Percentiles rank a stretch among this genome's conserved stretches.
phyloP scores from a whole-genome alignment of 306 rosid species.

The Quercus parvula region DNA sequence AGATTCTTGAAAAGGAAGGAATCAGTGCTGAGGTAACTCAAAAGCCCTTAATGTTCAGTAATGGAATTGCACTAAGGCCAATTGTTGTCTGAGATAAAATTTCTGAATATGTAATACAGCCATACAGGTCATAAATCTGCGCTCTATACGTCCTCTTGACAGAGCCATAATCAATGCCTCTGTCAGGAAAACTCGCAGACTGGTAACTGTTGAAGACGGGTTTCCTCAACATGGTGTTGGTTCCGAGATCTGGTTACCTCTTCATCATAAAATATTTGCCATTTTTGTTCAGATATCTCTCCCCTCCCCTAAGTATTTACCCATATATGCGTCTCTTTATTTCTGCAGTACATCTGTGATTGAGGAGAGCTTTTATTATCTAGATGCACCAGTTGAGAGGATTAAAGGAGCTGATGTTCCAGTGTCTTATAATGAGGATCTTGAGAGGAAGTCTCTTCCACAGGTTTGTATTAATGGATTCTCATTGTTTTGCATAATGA shows the following conservation, averaged over 20 bases:
- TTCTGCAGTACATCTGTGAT: constrained; percentile 73
- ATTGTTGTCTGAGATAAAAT: constrained; percentile 5
- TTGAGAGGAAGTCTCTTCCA: constrained; percentile 93
- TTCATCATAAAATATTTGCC: neutral
- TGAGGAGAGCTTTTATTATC: constrained; percentile 92
- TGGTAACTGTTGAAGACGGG: constrained; percentile 96
- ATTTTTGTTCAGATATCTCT: constrained; percentile 6
- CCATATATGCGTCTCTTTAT: constrained; percentile 1
- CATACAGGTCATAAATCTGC: constrained; percentile 83
- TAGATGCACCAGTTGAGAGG: constrained; percentile 95
- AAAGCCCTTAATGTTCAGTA: neutral
- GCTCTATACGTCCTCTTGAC: constrained; percentile 93
- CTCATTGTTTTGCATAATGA: too few species aligned
- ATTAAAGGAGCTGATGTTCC: constrained; percentile 96
- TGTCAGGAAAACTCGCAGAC: constrained; percentile 88
- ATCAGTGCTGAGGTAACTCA: constrained; percentile 83
- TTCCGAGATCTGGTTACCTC: constrained; percentile 85
- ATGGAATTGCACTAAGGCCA: neutral
- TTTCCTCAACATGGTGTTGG: constrained; percentile 99
- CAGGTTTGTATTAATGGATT: constrained; percentile 43
- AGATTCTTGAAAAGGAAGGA: constrained; percentile 81
- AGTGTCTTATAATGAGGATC: constrained; percentile 91
- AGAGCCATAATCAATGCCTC: constrained; percentile 82
- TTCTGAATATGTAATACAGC: constrained; percentile 18
- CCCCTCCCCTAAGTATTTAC: too few species aligned